Base-by-base conservation (phyloP, 202 grass and related monocot species). In the Zizania palustris region DNA sequence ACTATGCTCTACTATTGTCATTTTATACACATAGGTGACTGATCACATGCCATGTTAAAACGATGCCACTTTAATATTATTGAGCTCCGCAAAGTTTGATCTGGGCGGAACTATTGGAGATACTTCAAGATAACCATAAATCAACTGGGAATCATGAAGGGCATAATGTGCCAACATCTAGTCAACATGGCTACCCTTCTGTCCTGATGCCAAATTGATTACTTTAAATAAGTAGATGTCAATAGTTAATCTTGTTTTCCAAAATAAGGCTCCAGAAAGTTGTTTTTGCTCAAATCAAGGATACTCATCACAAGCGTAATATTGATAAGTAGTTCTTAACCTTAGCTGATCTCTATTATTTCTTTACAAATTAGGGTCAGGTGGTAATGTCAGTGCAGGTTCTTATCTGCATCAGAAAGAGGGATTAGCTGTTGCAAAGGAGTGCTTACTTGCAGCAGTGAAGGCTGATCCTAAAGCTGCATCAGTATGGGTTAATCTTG, bases 401-500 rank as follows among this genome's bases (percentile, higher is more conserved):
- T 74, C 83, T 87, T 74, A 87, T 75, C 60, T 80, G 13, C 81
- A 91, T 79, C 92, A 91, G 83, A 89, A 93, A 85, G 87, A 95
- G 87, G 89, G 82, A 73, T 90, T 88, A 80, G 56, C 60, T 87
- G 89, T 89, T 72, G 96, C 96, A 82, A 93, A 96, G 79, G 96
- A 91, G 64, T 99, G 96, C 76, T 82, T 95, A 68, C 78, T 92
- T 80, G 89, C 85, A 68, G 89, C 92, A 58, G 83, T 56, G 15
- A 99, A 90, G 72, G 68, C 87, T 73, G 96, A 99, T 75, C 89
- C 92, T 60, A 90, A 90, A 85, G 77, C 89, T 71, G 89, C 89
- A 71, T 80, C 85, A 34, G 64, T 99, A n/a, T 96, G 92, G 89
- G 89, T 96, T 44, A 95, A 99, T 86, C 96, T 99, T 91, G 87